Percentiles rank a stretch among this genome's conserved stretches.
These are phyloP conservation scores for Paratinospora sagittata DNA, from an alignment of 164 flowering plant genomes.

Conservation along the genomic window DNA sequence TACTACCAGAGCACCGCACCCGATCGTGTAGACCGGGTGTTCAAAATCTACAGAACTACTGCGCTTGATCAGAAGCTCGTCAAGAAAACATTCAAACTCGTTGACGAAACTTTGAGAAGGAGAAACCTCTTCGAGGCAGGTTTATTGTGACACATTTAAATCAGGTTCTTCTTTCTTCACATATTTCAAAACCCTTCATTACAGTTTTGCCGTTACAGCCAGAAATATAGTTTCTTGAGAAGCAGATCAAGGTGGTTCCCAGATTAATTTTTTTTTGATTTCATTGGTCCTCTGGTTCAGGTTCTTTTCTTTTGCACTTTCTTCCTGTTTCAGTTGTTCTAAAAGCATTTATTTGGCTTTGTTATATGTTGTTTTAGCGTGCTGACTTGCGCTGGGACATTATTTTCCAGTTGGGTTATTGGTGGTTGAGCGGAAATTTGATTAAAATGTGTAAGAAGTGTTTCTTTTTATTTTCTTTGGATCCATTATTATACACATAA, in stretches of 20 bases:
- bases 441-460: not conserved
- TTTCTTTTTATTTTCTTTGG: not conserved
- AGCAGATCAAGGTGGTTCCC: not conserved
- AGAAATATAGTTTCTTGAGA: not conserved
- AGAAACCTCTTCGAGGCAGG: conserved; percentile 96
- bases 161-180: conserved; percentile 13
- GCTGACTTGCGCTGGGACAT: not conserved
- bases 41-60: conserved; percentile 92
- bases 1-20: conserved; percentile 88
- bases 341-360: not conserved
- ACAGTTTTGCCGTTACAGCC: not conserved
- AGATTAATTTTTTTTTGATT: not conserved
- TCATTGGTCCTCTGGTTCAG: not conserved
- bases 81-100: conserved; percentile 96
- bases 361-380: not conserved
- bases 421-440: not conserved
- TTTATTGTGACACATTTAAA: conserved; percentile 43
- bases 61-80: conserved; percentile 97
- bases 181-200: conserved; percentile 13
- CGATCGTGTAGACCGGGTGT: conserved; percentile 81
- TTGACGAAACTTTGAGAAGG: conserved; percentile 92
- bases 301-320: not conserved
- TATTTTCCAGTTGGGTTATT: not conserved
- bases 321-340: not conserved
- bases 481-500: not conserved